phyloP scores from a whole-genome alignment of 306 rosid species.

The Aeschynomene evenia region DNA sequence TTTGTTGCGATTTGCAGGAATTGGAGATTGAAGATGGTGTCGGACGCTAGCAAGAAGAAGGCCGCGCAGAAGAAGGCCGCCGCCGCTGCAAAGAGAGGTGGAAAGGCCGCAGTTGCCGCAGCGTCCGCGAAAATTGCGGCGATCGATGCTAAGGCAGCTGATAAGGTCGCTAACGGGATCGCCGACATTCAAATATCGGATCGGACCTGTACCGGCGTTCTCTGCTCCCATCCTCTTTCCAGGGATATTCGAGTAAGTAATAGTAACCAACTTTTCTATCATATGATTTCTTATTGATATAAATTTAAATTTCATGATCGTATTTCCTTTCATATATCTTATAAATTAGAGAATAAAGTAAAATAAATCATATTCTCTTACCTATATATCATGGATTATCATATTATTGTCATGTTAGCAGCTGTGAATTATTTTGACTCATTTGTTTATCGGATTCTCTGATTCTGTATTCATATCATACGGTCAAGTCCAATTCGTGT shows the following conservation, averaged over 20 bases:
- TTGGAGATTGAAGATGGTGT: constrained; percentile 60
- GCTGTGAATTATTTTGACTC: background rate
- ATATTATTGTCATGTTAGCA: background rate
- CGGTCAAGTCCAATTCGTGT: background rate
- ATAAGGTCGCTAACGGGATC: constrained; percentile 54
- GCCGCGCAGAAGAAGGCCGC: constrained; percentile 97
- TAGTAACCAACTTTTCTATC: background rate
- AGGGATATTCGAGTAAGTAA: constrained; percentile 80
- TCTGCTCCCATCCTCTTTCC: constrained; percentile 91
- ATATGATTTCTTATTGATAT: background rate
- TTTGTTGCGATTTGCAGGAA: background rate
- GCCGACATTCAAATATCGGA: constrained; percentile 63
- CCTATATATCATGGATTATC: background rate
- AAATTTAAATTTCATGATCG: too few species aligned
- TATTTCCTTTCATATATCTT: background rate
- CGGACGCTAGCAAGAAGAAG: constrained; percentile 98
- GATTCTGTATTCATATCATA: background rate
- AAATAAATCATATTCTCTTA: too few species aligned
- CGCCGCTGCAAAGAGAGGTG: constrained; percentile 94
- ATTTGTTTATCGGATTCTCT: background rate
- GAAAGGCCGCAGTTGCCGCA: constrained; percentile 58
- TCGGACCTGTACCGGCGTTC: constrained; percentile 95
- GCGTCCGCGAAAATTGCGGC: constrained; percentile 42
- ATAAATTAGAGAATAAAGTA: background rate
- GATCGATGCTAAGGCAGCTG: constrained; percentile 56